Evolutionary conservation across 2,329 filamentous ascomycete genomes (phyloP).

Genomic region (Dothideomycetes sp.): DNA sequence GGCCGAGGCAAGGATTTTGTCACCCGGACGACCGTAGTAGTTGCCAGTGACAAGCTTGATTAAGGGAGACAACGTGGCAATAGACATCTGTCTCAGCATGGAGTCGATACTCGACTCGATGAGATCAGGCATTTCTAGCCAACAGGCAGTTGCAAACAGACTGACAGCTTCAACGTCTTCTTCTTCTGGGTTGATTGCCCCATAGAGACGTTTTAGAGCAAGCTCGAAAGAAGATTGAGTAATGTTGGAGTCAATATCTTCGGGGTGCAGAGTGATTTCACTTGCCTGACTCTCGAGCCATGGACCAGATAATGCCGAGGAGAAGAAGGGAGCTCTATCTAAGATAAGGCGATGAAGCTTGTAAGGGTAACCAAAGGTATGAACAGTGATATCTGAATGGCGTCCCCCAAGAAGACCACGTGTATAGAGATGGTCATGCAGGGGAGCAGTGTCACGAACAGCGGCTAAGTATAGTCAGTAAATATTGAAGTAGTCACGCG

Average conservation of each 20-base stretch:
- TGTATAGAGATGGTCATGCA: constrained; percentile 44
- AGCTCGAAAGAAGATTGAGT: constrained; percentile 46
- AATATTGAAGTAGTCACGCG: too few species aligned
- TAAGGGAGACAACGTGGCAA: constrained; percentile 38
- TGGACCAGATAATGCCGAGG: constrained; percentile 44
- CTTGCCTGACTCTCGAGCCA: constrained; percentile 46
- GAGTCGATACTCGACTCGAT: constrained; percentile 45
- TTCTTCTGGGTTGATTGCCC: constrained; percentile 38
- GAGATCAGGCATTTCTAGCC: constrained; percentile 50
- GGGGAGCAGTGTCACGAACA: constrained; percentile 20
- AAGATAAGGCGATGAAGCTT: constrained; percentile 46
- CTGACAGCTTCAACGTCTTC: constrained; percentile 45
- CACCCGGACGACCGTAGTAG: constrained; percentile 47
- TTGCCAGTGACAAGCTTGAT: constrained; percentile 47
- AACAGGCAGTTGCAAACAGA: constrained; percentile 48
- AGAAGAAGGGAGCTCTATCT: constrained; percentile 48
- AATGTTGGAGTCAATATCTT: constrained; percentile 46
- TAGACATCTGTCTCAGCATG: constrained; percentile 47
- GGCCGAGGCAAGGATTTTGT: constrained; percentile 46
- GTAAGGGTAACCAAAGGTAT: constrained; percentile 45
- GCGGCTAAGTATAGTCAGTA: constrained; percentile 5
- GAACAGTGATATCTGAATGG: constrained; percentile 46
- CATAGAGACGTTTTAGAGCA: constrained; percentile 46
- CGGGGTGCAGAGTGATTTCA: constrained; percentile 44
- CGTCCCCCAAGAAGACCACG: constrained; percentile 43